These are phyloP conservation scores for Alternaria rosae DNA, from an alignment of 2,329 filamentous ascomycete genomes.

Conservation along the genomic window DNA sequence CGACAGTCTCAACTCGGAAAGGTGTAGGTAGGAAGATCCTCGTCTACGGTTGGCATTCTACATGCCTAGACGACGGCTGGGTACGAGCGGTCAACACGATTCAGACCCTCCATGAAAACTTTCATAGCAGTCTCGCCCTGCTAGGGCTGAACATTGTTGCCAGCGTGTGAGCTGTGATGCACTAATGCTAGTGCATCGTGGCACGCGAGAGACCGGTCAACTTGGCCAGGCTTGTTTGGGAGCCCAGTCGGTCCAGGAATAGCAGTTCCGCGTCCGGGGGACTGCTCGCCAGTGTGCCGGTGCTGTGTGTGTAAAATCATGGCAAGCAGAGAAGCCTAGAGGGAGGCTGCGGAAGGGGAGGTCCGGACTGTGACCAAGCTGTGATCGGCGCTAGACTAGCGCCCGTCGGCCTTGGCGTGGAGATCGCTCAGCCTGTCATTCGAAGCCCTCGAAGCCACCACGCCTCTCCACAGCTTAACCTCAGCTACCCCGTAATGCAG, in stretches of 20 bases:
- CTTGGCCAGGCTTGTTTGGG: neutral
- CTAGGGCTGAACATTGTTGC: neutral
- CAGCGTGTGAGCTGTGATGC: neutral
- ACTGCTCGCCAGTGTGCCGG: neutral
- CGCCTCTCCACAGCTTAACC: neutral
- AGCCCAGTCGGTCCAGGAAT: conserved; percentile 9
- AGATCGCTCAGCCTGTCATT: conserved; percentile 3
- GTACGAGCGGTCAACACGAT: conserved; percentile 1
- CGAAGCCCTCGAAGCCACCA: conserved; percentile 2
- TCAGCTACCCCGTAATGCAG: neutral
- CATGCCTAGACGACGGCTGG: neutral
- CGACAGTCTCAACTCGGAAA: neutral
- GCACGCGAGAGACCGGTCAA: conserved; percentile 17
- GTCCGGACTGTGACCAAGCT: conserved; percentile 9
- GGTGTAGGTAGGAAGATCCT: neutral
- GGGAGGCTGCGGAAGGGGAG: conserved; percentile 2
- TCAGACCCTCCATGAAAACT: neutral
- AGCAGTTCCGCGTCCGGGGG: neutral
- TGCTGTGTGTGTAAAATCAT: neutral
- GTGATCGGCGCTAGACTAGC: conserved; percentile 9
- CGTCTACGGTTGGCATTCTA: neutral
- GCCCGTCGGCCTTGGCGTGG: conserved; percentile 2
- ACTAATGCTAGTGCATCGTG: conserved; percentile 4
- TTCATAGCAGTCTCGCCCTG: neutral
- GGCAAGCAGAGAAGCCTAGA: neutral